Percentiles rank a stretch among this genome's conserved stretches.
These are phyloP conservation scores for Conoideocrella luteorostrata DNA, from an alignment of 2,329 filamentous ascomycete genomes.

Conservation along the genomic window DNA sequence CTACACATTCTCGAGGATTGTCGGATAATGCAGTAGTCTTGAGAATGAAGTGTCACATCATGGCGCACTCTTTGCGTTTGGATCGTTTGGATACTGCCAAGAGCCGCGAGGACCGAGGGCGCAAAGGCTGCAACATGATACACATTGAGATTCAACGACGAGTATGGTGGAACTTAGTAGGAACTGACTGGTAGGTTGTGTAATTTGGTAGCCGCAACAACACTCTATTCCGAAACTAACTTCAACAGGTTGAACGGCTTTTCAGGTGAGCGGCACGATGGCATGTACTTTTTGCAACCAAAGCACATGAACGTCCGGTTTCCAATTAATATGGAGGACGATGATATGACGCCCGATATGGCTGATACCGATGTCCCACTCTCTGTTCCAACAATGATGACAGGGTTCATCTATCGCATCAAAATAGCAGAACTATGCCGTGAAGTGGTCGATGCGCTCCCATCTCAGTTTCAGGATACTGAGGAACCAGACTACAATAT, in stretches of 20 bases:
- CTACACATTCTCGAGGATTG: conserved; percentile 1
- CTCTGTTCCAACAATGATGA: conserved; percentile 5
- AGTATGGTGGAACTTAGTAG: conserved; percentile 11
- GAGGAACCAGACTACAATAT: conserved; percentile 7
- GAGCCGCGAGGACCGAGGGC: background rate
- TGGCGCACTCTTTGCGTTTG: conserved; percentile 7
- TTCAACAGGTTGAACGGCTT: conserved; percentile 5
- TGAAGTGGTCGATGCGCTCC: conserved; percentile 10
- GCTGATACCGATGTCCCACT: conserved; percentile 1
- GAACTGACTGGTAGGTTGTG: conserved; percentile 9
- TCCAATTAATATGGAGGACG: conserved; percentile 7
- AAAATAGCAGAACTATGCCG: conserved; percentile 10
- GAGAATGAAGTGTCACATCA: conserved; percentile 2
- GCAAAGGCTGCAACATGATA: conserved; percentile 3
- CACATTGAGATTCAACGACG: conserved; percentile 9
- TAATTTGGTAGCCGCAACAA: too few species aligned
- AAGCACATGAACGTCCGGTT: conserved; percentile 10
- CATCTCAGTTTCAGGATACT: conserved; percentile 1
- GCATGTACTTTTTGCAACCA: conserved; percentile 8
- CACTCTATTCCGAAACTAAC: background rate
- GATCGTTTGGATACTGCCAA: conserved; percentile 7
- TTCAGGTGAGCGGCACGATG: conserved; percentile 8
- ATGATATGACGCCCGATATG: conserved; percentile 1
- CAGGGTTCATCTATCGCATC: conserved; percentile 6
- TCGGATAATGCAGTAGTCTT: conserved; percentile 6